Conservation (phyloP, 176 grass and related monocot genomes). For the Carex kokanica region DNA sequence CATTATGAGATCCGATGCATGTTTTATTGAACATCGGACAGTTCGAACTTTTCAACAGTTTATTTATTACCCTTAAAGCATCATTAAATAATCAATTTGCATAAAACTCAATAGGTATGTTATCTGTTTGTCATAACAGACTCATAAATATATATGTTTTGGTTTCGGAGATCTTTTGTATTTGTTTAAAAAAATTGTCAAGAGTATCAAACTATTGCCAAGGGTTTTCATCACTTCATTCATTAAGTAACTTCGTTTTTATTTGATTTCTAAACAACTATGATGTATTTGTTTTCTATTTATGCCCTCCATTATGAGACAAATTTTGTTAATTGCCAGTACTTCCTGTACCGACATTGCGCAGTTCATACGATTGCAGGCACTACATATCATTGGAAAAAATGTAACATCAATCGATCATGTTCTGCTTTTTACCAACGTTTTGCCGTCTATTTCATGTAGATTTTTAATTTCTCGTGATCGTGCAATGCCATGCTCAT, state of each 20-base stretch:
- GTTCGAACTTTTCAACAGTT: neutral
- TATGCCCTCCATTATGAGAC: slow-evolving; percentile 1
- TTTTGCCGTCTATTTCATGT: neutral
- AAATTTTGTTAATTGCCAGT: neutral
- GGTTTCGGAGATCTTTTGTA: neutral
- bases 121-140: neutral
- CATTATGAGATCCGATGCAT: neutral
- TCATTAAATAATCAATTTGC: slow-evolving; percentile 3
- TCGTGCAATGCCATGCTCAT: neutral
- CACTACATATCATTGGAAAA: neutral
- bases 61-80: neutral
- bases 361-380: neutral
- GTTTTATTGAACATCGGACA: neutral
- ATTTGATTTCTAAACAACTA: neutral
- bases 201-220: neutral
- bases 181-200: neutral
- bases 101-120: neutral
- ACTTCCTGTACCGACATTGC: neutral
- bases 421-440: neutral
- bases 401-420: neutral
- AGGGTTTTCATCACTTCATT: neutral
- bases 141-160: neutral
- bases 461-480: neutral
- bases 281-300: neutral
- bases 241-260: neutral